Base-by-base conservation (phyloP, 1,284 basidiomycete species). In the Pseudozyma thailandica region DNA sequence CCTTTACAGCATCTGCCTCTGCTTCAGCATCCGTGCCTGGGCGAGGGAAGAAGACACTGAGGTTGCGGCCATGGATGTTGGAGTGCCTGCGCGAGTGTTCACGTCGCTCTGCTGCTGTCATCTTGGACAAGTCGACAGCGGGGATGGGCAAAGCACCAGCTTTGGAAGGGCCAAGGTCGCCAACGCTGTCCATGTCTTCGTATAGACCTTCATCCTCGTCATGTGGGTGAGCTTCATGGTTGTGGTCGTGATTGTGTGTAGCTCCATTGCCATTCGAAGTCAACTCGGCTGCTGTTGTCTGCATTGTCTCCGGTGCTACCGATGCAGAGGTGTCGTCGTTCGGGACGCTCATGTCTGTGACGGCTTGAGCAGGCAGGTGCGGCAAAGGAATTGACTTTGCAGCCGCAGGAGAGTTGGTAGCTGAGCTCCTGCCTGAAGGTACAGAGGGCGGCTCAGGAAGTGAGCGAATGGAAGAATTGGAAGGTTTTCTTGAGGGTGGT, bases 11-110 rank as follows among this genome's bases (percentile, higher is more conserved):
- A 41, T 79, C 71, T 1, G 75, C 65, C 51, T 80, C 79, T 4
- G 35, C 47, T 50, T 79, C 79, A 0, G 79, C 79, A 13, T 75
- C 79, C 31, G 79, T 78, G 26, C 78, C 80, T 15, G 80, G 80
- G 4, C 63, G 66, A 15, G 80, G 80, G 58, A 82, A 82, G 62
- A 81, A 82, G 46, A 79, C 80, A 46, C 72, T 75, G 9, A 82
- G 61, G 44, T 82, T 82, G 46, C 80, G 72, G 20, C 64, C 50
- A 55, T 82, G 80, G 2, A 80, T 63, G 10, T 57, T 39, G n/a
- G 78, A 80, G 45, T 79, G 75, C 21, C 53, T 44, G 37, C 80
- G 72, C 23, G 79, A 81, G 41, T 82, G 80, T 43, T 81, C 80
- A 9, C 80, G 69, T 27, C 72, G 58, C 43, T 81, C 78, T 1